Evolutionary conservation across 1,284 basidiomycete species (phyloP).

Genomic region (Tilletia horrida): DNA sequence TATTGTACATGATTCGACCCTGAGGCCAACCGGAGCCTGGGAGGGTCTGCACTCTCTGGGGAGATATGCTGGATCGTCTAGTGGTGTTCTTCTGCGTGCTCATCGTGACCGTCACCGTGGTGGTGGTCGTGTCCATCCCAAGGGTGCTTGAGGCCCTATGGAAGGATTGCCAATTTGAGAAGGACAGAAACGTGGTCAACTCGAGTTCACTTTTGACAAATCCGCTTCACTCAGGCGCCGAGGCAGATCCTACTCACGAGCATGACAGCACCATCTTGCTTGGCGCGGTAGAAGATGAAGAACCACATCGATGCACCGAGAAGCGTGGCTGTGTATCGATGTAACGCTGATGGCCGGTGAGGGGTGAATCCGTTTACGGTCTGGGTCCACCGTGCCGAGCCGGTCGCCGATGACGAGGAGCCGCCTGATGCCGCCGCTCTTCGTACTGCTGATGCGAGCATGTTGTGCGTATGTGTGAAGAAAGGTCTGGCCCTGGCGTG

Average conservation of each 20-base stretch:
- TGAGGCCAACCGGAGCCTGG: too few species aligned
- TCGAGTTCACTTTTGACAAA: not conserved
- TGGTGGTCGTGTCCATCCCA: conserved; percentile 36
- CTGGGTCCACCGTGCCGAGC: conserved; percentile 34
- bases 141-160: conserved; percentile 48
- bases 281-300: conserved; percentile 53
- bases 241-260: conserved; percentile 37
- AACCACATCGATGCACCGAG: conserved; percentile 54
- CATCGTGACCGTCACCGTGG: conserved; percentile 41
- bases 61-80: not conserved
- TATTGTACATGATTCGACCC: too few species aligned
- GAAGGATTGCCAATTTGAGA: not conserved
- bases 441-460: too few species aligned
- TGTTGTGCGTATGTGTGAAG: too few species aligned
- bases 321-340: conserved; percentile 46
- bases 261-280: conserved; percentile 52
- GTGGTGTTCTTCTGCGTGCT: conserved; percentile 28
- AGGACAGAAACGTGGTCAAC: not conserved
- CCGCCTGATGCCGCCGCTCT: not conserved
- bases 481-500: too few species aligned
- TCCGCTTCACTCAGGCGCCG: too few species aligned
- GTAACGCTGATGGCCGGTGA: conserved; percentile 48
- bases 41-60: too few species aligned
- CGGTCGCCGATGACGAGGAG: conserved; percentile 14
- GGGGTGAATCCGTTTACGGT: conserved; percentile 48